Base-by-base conservation (phyloP, 108 stramenopile genomes). In the Conticribra weissflogii region DNA sequence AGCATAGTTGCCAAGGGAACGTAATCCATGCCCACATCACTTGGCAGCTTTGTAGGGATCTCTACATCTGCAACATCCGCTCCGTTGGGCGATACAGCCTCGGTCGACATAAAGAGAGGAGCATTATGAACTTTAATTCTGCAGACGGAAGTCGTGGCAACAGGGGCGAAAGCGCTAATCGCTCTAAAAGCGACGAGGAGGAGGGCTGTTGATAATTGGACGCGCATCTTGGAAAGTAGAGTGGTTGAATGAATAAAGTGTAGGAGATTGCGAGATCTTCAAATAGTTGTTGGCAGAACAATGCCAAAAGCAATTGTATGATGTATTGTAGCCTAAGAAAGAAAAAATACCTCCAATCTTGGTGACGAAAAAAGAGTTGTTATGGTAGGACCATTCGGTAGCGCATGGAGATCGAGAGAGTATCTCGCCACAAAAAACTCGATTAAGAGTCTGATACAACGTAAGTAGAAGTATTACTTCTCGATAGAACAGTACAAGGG, bases 1-100 rank as follows among this genome's bases (percentile, higher is more conserved):
- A 96, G 64, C 92, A 93, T 92, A 25, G 92, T 93, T 2, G 95
- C 95, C 33, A 96, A 76, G 4, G 95, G 95, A 56, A 96, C 87
- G 60, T 96, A 96, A 67, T 96, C 95, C 86, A 96, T 91, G 27
- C 95, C 95, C 23, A 84, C 83, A 32, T 91, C 92, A 70, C 81
- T 84, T 8, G 95, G 95, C 22, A 96, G 81, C 44, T 84, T 89
- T 24, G 90, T 94, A 18, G 95, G 95, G 54, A 96, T 92, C 50
- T 83, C 86, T 33, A 57, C 81, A 45, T 87, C 90, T 14, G 75
- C 76, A 12, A 79, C 45, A 1, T 69, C n/a, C 16, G 33, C 3
- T 36, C 28, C 67, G 22, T 66, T 49, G 22, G 52, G 9, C 17
- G 53, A 23, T 29, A 48, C 48, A 2, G 58, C 61, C 63, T 31